phyloP scores from a whole-genome alignment of 2,329 filamentous ascomycete species.

The Mollisia scopiformis region DNA sequence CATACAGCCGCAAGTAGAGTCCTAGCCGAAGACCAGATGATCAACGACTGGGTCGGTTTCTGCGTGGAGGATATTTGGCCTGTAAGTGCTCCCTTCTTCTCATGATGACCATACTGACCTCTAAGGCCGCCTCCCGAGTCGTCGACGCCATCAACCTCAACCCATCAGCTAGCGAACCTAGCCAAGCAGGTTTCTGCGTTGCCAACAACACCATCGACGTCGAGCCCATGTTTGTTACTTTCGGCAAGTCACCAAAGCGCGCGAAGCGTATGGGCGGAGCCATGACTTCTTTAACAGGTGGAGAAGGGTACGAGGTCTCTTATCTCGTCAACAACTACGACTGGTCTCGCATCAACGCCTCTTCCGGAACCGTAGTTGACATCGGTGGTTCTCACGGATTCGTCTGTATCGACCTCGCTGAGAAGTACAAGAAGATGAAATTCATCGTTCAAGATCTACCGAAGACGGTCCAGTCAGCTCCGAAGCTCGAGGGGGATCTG shows the following conservation, averaged over 20 bases:
- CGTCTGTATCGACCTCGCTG: constrained; percentile 57
- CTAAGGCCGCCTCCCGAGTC: constrained; percentile 50
- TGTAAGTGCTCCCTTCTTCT: constrained; percentile 15
- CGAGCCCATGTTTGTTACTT: constrained; percentile 57
- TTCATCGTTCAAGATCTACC: constrained; percentile 59
- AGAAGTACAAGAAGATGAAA: constrained; percentile 50
- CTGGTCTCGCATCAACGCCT: constrained; percentile 49
- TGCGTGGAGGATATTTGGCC: constrained; percentile 54
- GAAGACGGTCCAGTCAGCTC: constrained; percentile 50
- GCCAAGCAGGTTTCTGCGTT: constrained; percentile 53
- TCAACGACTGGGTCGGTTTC: constrained; percentile 59
- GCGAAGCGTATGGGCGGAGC: constrained; percentile 56
- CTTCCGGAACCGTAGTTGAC: constrained; percentile 56
- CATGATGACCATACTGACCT: not conserved
- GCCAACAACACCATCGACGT: constrained; percentile 52
- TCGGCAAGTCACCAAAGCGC: constrained; percentile 50
- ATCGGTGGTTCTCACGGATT: constrained; percentile 62
- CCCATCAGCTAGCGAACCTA: constrained; percentile 52
- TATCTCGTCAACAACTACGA: constrained; percentile 58
- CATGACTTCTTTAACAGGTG: constrained; percentile 57
- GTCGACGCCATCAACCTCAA: constrained; percentile 47
- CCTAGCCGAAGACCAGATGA: constrained; percentile 49
- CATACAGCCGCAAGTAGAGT: constrained; percentile 58
- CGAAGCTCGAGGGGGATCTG: constrained; percentile 45
- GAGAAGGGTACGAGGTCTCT: constrained; percentile 57